phyloP scores from a whole-genome alignment of 2,329 filamentous ascomycete genomes.

The Scytalidium lignicola region DNA sequence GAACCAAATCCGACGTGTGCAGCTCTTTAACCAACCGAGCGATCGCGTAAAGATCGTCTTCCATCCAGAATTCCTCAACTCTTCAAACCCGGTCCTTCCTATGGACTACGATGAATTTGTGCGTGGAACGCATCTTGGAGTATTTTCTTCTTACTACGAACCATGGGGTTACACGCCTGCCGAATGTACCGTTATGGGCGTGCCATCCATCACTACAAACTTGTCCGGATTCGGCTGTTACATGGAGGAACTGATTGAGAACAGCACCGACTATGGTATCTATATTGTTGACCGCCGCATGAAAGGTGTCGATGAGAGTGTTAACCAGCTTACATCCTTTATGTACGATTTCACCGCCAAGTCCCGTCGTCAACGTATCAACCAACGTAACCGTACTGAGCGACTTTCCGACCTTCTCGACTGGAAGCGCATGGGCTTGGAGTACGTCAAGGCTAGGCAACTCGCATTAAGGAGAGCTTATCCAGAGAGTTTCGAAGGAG shows the following conservation, averaged over 20 bases:
- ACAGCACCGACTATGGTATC: conserved; percentile 95
- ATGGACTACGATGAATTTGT: conserved; percentile 99
- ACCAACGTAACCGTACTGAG: conserved; percentile 96
- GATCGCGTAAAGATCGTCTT: conserved; percentile 98
- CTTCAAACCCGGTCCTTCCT: conserved; percentile 88
- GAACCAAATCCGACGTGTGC: conserved; percentile 91
- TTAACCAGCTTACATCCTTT: conserved; percentile 85
- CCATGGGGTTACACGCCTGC: conserved; percentile 98
- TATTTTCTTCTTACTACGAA: conserved; percentile 98
- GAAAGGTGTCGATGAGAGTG: conserved; percentile 95
- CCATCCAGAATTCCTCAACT: conserved; percentile 96
- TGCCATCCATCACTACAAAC: conserved; percentile 97
- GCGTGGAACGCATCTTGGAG: conserved; percentile 88
- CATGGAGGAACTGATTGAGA: conserved; percentile 99
- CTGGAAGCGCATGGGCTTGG: conserved; percentile 99
- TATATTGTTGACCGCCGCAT: conserved; percentile 95
- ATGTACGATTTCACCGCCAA: conserved; percentile 96
- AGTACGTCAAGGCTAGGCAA: conserved; percentile 97
- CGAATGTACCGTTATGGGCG: conserved; percentile 98
- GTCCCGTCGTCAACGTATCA: conserved; percentile 94
- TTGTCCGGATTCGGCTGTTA: conserved; percentile 97
- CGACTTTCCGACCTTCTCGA: conserved; percentile 90
- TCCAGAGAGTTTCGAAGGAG: conserved; percentile 73
- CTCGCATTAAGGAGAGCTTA: conserved; percentile 88
- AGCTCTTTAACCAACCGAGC: conserved; percentile 92